phyloP scores from a whole-genome alignment of 306 rosid genomes.

The Canavalia gladiata region DNA sequence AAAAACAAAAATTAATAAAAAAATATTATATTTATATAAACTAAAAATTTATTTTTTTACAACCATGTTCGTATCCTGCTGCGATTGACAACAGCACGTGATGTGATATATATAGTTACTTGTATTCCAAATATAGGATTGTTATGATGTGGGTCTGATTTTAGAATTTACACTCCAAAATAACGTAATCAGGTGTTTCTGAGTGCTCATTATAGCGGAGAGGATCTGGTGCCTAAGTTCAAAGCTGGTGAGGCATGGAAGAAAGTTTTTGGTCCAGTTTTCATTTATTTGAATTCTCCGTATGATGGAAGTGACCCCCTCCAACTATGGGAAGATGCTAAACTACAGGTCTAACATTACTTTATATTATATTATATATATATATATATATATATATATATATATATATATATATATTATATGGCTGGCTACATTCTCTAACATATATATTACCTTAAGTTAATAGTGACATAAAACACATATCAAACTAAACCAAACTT shows the following conservation, averaged over 20 bases:
- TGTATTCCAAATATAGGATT: neutral
- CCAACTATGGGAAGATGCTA: slow-evolving; percentile 81
- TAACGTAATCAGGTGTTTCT: slow-evolving; percentile 72
- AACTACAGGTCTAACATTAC: slow-evolving; percentile 66
- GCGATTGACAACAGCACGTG: neutral
- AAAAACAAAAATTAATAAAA: too few relatives aligned
- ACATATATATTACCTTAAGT: neutral
- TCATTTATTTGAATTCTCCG: slow-evolving; percentile 70
- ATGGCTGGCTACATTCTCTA: slow-evolving; percentile 3
- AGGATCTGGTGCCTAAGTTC: slow-evolving; percentile 72
- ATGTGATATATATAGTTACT: neutral
- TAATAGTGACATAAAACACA: neutral
- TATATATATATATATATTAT: neutral
- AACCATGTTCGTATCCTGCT: neutral
- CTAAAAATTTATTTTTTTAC: too few relatives aligned
- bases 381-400: neutral
- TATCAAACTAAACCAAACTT: slow-evolving; percentile 5
- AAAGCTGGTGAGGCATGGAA: slow-evolving; percentile 83
- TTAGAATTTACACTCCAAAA: slow-evolving; percentile 12
- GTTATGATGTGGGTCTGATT: neutral
- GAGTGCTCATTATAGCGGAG: slow-evolving; percentile 89
- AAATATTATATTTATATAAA: too few relatives aligned
- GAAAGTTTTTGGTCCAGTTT: slow-evolving; percentile 91
- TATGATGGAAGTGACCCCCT: slow-evolving; percentile 51
- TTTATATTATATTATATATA: neutral